Base-by-base conservation (phyloP, 2,329 filamentous ascomycete species). In the Pyrenophora tritici-repentis region DNA sequence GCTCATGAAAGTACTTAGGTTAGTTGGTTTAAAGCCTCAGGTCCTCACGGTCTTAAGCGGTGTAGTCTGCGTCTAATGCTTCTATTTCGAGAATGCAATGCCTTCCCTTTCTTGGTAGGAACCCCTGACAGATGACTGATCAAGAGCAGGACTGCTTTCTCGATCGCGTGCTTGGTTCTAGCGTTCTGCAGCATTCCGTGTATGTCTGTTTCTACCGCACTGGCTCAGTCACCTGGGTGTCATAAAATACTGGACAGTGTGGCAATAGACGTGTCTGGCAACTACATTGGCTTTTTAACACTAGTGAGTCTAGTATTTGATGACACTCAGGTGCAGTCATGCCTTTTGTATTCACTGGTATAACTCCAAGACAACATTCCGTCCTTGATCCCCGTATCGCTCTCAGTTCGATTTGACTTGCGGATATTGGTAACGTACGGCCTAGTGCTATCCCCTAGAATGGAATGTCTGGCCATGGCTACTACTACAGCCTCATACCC, bases 331-430 rank as follows among this genome's bases (percentile, higher is more conserved):
- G n/a, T n/a, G n/a, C n/a, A n/a, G n/a, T 20, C 3, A 20, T 20
- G 68, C 74, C 88, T 2, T 90, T 90, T 58, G 86, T 88, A 0
- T 83, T 77, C 1, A 86, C 90, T 36, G 87, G 90, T 70, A 87
- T 86, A 20, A 20, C 18, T 20, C 0, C 77, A 83, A 0, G 87
- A 87, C 0, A 87, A 90, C 66, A 66, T 90, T 3, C 86, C 86
- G 46, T 89, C 86, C 0, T 73, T 90, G 0, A 66, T 86, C 2
- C 87, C 86, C 0, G 76, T 90, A 29, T 13, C 73, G 87, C 35
- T 88, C 87, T 56, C 80, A 87, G 64, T 76, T 78, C 0, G 72
- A 14, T 62, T 86, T 3, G 83, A 88, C 61, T 86, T 0, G 5
- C 70, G 88, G 0, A 87, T 86, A 0, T 78, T 89, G 53, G 78